Evolutionary conservation across 1,284 basidiomycete genomes (phyloP).

Genomic region (Hemileia vastatrix): DNA sequence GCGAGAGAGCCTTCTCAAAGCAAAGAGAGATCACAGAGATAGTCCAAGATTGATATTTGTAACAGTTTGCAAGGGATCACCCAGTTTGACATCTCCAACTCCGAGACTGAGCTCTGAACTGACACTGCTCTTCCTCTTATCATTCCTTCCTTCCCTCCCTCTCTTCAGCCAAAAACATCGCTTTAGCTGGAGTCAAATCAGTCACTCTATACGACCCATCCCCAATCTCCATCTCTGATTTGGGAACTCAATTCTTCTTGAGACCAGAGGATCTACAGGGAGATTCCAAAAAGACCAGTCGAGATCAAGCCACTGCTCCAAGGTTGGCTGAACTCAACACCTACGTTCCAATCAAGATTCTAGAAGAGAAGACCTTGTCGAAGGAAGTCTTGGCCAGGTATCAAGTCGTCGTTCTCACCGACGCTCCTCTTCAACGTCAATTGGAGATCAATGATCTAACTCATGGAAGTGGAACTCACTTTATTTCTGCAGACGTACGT

Average conservation of each 20-base stretch:
- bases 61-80: too few species aligned
- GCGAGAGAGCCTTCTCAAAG: too few species aligned
- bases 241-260: slow-evolving; percentile 46
- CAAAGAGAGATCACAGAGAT: too few species aligned
- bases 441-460: slow-evolving; percentile 92
- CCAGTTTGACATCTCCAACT: too few species aligned
- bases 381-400: slow-evolving; percentile 32
- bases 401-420: slow-evolving; percentile 82
- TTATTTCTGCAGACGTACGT: slow-evolving; percentile 81
- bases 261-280: too few species aligned
- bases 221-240: slow-evolving; percentile 36
- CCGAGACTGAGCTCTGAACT: too few species aligned
- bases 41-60: too few species aligned
- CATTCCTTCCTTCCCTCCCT: too few species aligned
- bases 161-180: slow-evolving; percentile 40
- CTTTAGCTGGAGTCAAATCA: slow-evolving; percentile 42
- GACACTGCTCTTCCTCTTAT: too few species aligned
- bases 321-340: slow-evolving; percentile 43
- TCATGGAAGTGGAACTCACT: slow-evolving; percentile 74
- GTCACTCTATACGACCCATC: slow-evolving; percentile 42
- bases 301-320: slow-evolving; percentile 40
- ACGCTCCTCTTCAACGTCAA: slow-evolving; percentile 66
- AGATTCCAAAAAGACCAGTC: slow-evolving; percentile 27
- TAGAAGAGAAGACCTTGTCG: slow-evolving; percentile 34
- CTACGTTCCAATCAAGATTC: slow-evolving; percentile 40